phyloP scores from a whole-genome alignment of 495 filamentous ascomycete species.

The Aspergillus ostianus region DNA sequence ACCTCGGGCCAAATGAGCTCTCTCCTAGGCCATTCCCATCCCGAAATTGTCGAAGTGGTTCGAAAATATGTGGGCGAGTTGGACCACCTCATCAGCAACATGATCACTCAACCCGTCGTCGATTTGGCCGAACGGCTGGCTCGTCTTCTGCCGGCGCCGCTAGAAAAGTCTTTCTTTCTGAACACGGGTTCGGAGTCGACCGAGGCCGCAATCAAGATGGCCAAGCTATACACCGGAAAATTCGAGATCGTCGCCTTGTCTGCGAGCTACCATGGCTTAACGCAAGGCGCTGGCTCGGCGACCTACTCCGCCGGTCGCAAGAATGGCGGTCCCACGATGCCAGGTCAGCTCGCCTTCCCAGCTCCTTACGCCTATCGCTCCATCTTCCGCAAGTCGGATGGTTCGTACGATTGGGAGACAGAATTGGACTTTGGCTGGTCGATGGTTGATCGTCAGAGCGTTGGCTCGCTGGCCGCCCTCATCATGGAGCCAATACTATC shows the following conservation, averaged over 20 bases:
- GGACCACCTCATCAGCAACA: constrained; percentile 55
- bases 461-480: constrained; percentile 53
- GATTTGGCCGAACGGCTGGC: constrained; percentile 45
- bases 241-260: constrained; percentile 55
- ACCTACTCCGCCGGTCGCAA: constrained; percentile 49
- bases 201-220: constrained; percentile 55
- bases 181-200: constrained; percentile 55
- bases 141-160: constrained; percentile 39
- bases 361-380: constrained; percentile 55
- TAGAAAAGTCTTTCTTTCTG: constrained; percentile 55
- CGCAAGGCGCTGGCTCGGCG: constrained; percentile 38
- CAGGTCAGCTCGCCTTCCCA: constrained; percentile 46
- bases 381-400: constrained; percentile 46
- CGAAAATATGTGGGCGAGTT: constrained; percentile 39
- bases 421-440: constrained; percentile 55
- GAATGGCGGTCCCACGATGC: constrained; percentile 34
- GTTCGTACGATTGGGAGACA: constrained; percentile 55
- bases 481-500: constrained; percentile 56
- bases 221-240: constrained; percentile 55
- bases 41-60: constrained; percentile 53
- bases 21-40: constrained; percentile 55
- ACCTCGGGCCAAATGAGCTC: constrained; percentile 58
- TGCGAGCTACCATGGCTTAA: constrained; percentile 55
- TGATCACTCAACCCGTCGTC: constrained; percentile 53
- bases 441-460: constrained; percentile 50